Base-by-base conservation (phyloP, 495 filamentous ascomycete genomes). In the Ascodesmis nigricans region DNA sequence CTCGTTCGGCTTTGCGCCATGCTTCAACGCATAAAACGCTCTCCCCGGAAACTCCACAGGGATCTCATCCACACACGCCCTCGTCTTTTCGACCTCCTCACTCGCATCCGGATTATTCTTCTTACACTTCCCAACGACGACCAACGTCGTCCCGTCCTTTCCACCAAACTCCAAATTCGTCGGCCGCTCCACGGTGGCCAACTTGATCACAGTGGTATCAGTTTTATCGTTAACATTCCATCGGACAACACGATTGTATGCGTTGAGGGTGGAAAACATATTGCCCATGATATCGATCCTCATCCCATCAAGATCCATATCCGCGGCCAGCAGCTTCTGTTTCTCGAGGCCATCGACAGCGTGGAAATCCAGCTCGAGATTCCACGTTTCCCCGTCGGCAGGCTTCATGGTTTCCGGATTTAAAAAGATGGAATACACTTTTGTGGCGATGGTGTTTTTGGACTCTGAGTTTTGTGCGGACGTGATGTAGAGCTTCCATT, bases 151-250 rank as follows among this genome's bases (percentile, higher is more conserved):
- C 20, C 44, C 44, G 15, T 46, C 40, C 18, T 31, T 19, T 4
- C 44, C 44, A 10, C 44, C 44, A 5, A 46, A 27, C 32, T 46
- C 44, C 26, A 46, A 25, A 17, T 43, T 46, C 14, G 33, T 39
- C 1, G 44, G 44, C 11, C 26, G 30, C 6, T 11, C 6, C 10
- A 46, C 40, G 4, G 41, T 44, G 1, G 11, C 15, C 35, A 46
- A 29, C 13, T 18, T 6, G 6, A 43, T 35, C 9, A 36, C 4
- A 41, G 31, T 27, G 21, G 27, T 20, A 7, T 21, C 27, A 5
- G 21, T 21, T 2, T 18, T 20, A 0, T 24, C 5, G n/a, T 30
- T 22, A 20, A 32, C 25, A 17, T 44, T 38, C 44, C 44, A 46
- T 29, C 30, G 31, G n/a, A 46, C 20, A 2, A 46, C 42, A 2